Percentiles rank a stretch among this genome's conserved stretches.
Conservation (phyloP, 2,329 filamentous ascomycete species). For the Decorospora gaudefroyi region DNA sequence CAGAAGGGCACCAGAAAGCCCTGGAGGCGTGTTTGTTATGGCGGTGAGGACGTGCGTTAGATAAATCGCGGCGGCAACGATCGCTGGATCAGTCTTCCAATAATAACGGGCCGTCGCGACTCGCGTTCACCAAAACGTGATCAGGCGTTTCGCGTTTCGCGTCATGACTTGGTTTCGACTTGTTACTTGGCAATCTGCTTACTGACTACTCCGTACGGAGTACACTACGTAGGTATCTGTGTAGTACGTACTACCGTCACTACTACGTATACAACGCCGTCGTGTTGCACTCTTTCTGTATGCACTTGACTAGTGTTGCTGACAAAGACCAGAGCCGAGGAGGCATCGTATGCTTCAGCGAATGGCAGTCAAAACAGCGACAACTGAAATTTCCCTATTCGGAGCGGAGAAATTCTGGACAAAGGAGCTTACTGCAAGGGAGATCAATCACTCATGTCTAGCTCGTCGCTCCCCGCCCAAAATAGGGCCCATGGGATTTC, state of each 20-base stretch:
- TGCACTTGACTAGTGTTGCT: constrained; percentile 1
- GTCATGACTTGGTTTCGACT: too few relatives aligned
- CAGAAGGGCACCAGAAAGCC: constrained; percentile 14
- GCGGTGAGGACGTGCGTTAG: constrained; percentile 30
- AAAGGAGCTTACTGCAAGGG: too few relatives aligned
- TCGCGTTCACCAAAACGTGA: constrained; percentile 21
- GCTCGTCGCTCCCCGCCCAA: constrained; percentile 6
- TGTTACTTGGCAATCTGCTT: too few relatives aligned
- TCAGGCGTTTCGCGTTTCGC: constrained; percentile 22
- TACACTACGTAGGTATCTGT: too few relatives aligned
- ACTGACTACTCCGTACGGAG: too few relatives aligned
- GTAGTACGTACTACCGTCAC: too few relatives aligned
- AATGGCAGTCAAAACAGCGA: too few relatives aligned
- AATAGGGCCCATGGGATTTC: neutral
- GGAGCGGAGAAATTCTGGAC: neutral
- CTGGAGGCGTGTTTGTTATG: constrained; percentile 27
- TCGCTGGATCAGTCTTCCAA: constrained; percentile 15
- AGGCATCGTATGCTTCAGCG: too few relatives aligned
- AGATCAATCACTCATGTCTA: constrained; percentile 11
- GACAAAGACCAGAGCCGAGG: constrained; percentile 3
- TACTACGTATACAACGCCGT: too few relatives aligned
- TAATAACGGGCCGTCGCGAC: constrained; percentile 13
- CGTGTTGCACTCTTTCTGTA: too few relatives aligned
- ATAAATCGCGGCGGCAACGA: constrained; percentile 28
- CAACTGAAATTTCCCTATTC: too few relatives aligned